Percentiles rank a stretch among this genome's conserved stretches.
Conservation (phyloP, 1,139 yeast species). For the Candida dubliniensis region DNA sequence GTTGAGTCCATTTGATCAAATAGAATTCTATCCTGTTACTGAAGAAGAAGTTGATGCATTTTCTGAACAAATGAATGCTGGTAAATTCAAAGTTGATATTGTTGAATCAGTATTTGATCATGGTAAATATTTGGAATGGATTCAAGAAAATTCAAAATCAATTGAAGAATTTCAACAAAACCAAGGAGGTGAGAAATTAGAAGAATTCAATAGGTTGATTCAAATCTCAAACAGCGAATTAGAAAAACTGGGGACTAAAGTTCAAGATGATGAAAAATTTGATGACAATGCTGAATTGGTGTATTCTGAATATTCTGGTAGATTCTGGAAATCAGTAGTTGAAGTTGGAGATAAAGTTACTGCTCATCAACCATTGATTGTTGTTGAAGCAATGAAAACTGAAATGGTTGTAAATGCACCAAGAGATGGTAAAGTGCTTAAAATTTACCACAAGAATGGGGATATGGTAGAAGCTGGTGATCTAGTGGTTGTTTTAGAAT, state of each 20-base stretch:
- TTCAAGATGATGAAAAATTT: slow-evolving; percentile 47
- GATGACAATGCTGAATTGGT: slow-evolving; percentile 79
- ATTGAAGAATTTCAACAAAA: slow-evolving; percentile 66
- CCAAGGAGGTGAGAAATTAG: slow-evolving; percentile 79
- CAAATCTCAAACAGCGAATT: slow-evolving; percentile 82
- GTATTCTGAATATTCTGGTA: slow-evolving; percentile 91
- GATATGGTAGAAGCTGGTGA: slow-evolving; percentile 98
- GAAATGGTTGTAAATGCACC: slow-evolving; percentile 88
- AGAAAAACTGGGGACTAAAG: slow-evolving; percentile 46
- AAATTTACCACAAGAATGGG: slow-evolving; percentile 79
- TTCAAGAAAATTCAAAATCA: slow-evolving; percentile 66
- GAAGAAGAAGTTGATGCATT: slow-evolving; percentile 76
- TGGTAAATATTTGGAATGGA: slow-evolving; percentile 74
- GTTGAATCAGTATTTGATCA: slow-evolving; percentile 82
- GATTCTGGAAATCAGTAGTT: slow-evolving; percentile 93
- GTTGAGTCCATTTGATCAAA: slow-evolving; percentile 86
- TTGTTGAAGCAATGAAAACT: slow-evolving; percentile 97
- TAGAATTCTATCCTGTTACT: slow-evolving; percentile 87
- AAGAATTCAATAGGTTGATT: slow-evolving; percentile 79
- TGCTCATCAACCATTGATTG: slow-evolving; percentile 77
- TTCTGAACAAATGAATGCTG: slow-evolving; percentile 77
- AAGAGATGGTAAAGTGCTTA: slow-evolving; percentile 70
- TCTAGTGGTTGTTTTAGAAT: slow-evolving; percentile 73
- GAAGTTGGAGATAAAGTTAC: slow-evolving; percentile 75
- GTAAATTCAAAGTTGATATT: slow-evolving; percentile 73